phyloP scores from a whole-genome alignment of 2,329 filamentous ascomycete species.

The Pseudogymnoascus sp. region DNA sequence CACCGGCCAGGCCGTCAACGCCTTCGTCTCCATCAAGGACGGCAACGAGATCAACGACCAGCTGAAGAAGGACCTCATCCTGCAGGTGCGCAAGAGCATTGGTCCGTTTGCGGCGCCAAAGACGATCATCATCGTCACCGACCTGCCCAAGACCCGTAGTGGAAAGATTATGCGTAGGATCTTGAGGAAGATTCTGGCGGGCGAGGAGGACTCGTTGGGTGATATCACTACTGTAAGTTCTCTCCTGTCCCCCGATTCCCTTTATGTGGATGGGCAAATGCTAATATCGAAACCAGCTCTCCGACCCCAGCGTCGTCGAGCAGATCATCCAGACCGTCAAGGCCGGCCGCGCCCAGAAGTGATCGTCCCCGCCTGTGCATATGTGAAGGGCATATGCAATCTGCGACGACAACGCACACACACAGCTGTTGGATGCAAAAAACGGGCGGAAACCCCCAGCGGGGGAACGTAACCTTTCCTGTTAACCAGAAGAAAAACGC shows the following conservation, averaged over 20 bases:
- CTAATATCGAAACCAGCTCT: constrained; percentile 50
- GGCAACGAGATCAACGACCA: constrained; percentile 67
- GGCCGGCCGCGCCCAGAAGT: background rate
- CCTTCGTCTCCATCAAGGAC: constrained; percentile 89
- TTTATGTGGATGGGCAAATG: constrained; percentile 11
- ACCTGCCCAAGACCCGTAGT: constrained; percentile 92
- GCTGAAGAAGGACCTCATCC: constrained; percentile 83
- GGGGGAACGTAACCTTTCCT: background rate
- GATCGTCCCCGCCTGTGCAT: background rate
- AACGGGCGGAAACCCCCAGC: background rate
- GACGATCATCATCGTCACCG: constrained; percentile 80
- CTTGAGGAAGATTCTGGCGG: constrained; percentile 90
- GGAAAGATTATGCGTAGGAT: constrained; percentile 99
- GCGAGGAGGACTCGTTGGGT: constrained; percentile 93
- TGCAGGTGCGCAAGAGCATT: constrained; percentile 95
- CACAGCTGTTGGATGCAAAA: background rate
- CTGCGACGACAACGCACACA: background rate
- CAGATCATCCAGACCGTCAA: constrained; percentile 75
- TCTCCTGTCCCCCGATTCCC: background rate
- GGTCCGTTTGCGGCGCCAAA: constrained; percentile 96
- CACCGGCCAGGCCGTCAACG: constrained; percentile 94
- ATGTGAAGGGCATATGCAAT: background rate
- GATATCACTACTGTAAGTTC: constrained; percentile 71
- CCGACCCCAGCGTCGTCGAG: constrained; percentile 79
- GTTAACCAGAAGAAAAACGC: background rate